Base-by-base conservation (phyloP, 1,284 basidiomycete species). In the Moniliophthora roreri region DNA sequence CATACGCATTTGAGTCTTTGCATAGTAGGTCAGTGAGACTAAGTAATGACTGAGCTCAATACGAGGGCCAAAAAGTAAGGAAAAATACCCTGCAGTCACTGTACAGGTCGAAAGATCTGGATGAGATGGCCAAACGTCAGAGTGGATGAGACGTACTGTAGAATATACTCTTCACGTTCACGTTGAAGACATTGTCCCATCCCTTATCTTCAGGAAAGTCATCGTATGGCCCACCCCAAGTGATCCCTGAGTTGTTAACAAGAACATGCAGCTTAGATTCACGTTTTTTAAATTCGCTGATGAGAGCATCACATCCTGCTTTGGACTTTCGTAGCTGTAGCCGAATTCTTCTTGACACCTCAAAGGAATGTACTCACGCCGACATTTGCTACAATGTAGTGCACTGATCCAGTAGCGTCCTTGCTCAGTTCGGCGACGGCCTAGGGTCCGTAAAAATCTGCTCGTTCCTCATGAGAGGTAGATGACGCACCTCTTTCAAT, bases 141-240 rank as follows among this genome's bases (percentile, higher is more conserved):
- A 49, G 37, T 48, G 32, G 32, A 50, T 24, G 32, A 2, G 3
- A 70, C 84, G 53, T 53, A 90, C 89, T 75, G 68, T 91, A 93
- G 63, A 90, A 93, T 36, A 89, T 75, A 58, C 85, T 83, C 74
- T 93, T 93, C 45, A 92, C 85, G 61, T 93, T 93, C 48, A 91
- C 77, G 15, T 81, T 80, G 67, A 92, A 80, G 34, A 93, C 74
- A 34, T 86, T 84, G 63, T 95, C 91, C 93, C 93, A 95, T 1
- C 93, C 92, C 56, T 82, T 84, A 57, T 81, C 80, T 66, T 89
- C 87, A 0, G 91, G 90, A 58, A 92, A 85, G 62, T 89, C 78
- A 20, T 82, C 73, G 65, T 81, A 89, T 1, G 83, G 78, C 1
- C 85, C 87, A 16, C 91, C 92, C 91, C 91, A 93, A 9, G 89